These are phyloP conservation scores for Ensete ventricosum DNA, from an alignment of 176 grass and related monocot genomes.

Conservation along the genomic window DNA sequence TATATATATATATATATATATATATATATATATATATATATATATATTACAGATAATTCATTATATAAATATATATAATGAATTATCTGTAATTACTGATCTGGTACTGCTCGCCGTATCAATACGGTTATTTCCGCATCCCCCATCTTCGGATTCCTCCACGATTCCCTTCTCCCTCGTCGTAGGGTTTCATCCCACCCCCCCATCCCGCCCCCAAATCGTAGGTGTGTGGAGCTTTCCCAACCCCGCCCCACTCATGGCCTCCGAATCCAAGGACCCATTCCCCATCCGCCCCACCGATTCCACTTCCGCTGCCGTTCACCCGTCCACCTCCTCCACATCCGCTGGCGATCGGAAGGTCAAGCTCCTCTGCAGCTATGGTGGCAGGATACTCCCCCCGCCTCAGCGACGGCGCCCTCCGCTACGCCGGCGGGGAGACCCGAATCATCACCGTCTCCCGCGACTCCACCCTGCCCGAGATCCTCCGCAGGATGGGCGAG, in stretches of 20 bases:
- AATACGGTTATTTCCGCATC: too few species aligned
- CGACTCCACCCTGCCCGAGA: slow-evolving; percentile 35
- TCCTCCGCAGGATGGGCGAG: slow-evolving; percentile 44
- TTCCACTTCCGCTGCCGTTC: background rate
- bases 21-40: too few species aligned
- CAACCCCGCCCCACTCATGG: background rate
- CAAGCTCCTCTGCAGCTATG: slow-evolving; percentile 79
- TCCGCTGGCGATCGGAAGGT: slow-evolving; percentile 26
- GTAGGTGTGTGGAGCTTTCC: too few species aligned
- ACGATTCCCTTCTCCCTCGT: too few species aligned
- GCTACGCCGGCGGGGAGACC: slow-evolving; percentile 88
- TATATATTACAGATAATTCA: too few species aligned
- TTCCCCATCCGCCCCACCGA: background rate
- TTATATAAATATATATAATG: too few species aligned
- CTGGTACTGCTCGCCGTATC: too few species aligned
- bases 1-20: too few species aligned
- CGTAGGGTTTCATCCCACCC: too few species aligned
- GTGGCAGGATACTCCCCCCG: slow-evolving; percentile 88
- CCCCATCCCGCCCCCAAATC: too few species aligned
- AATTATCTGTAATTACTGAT: too few species aligned
- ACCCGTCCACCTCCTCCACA: slow-evolving; percentile 9
- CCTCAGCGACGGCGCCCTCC: slow-evolving; percentile 72
- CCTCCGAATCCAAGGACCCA: background rate
- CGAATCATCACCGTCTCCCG: slow-evolving; percentile 73
- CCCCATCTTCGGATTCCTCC: too few species aligned